Evolutionary conservation across 768 basidiomycete genomes (phyloP), one percentile per base, ranked within the genome.

Genomic region (Macrocybe gigantea): DNA sequence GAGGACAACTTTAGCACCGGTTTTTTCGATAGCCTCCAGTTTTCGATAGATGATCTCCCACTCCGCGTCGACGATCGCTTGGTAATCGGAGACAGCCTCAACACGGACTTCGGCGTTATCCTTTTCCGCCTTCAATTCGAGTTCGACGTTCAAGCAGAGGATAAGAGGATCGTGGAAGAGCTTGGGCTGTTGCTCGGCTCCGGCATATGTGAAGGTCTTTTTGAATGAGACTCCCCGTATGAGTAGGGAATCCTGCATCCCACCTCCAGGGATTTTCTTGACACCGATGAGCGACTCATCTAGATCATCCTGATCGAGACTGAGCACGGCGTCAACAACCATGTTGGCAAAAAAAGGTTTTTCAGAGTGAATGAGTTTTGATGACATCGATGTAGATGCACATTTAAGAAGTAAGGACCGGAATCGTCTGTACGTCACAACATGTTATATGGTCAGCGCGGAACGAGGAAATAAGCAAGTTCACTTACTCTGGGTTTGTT

Each of bases 41-140:
- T 99, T 99, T 56, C 88, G 82, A 71, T 95, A 98, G 59, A 99
- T 99, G 66, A 99, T 98, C 59, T 95, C 90, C 96, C 96, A 99
- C 64, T 99, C 96, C 8, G 96, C 96, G 64, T 99, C 93, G 45
- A 99, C 96, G 59, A 99, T 97, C 5, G 95, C 93, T 68, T 99
- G 96, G 62, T 99, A 99, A 62, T 99, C 96, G 12, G 93, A 86
- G 22, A 99, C 95, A 11, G 88, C 86, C 60, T 98, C 93, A 12
- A 99, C 93, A 33, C 96, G 83, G 37, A 99, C 92, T 68, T 99
- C 96, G 3, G 96, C 96, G 55, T 99, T 99, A 66, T 99, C 96
- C 66, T 98, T 94, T 70, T 99, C 96, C 0, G 96, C 96, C 68
- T 99, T 99, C 56, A 99, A 75, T 67, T 99, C 96, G 45, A 99